Base-by-base conservation (phyloP, 345 rosid species). In the Pseudoturritis turrita region DNA sequence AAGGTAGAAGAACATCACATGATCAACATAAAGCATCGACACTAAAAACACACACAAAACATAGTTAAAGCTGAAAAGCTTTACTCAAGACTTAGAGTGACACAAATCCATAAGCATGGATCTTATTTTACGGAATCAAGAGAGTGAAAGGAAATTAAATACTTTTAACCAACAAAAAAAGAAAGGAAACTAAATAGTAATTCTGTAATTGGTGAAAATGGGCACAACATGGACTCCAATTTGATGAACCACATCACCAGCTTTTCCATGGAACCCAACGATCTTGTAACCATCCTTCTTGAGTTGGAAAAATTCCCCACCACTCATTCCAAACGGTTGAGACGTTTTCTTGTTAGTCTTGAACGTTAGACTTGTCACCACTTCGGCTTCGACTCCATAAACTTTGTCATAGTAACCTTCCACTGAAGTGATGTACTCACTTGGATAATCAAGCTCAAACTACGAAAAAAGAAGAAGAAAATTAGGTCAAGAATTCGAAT, bases 261-360 rank as follows among this genome's bases (percentile, higher is more conserved):
- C 59, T 51, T 40, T 66, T 4, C 55, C 78, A 67, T 67, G 68
- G 39, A 67, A 67, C 14, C 78, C 73, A 22, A 74, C 55, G 14
- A 74, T 74, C 53, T 67, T 50, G 60, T 43, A 5, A 46, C 67
- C 46, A 11, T 58, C 51, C 10, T 66, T 46, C 45, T 66, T 40
- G 8, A 61, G 59, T n/a, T 40, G 36, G 18, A 71, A 60, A n/a
- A 5, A 6, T 10, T 35, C 56, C 0, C 75, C 68, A 31, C 10
- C 22, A 12, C 15, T 37, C 22, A 57, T 0, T 10, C 75, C 75
- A 59, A 58, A 71, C 2, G 68, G 75, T 12, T 26, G 58, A 36
- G 58, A 71, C 1, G 49, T 49, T 60, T 55, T 37, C 51, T 71
- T 71, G 60, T 71, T 71, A 40, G 72, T 68, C 51, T 68, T 68